phyloP scores from a whole-genome alignment of 768 basidiomycete species.

The Amanita phalloides region DNA sequence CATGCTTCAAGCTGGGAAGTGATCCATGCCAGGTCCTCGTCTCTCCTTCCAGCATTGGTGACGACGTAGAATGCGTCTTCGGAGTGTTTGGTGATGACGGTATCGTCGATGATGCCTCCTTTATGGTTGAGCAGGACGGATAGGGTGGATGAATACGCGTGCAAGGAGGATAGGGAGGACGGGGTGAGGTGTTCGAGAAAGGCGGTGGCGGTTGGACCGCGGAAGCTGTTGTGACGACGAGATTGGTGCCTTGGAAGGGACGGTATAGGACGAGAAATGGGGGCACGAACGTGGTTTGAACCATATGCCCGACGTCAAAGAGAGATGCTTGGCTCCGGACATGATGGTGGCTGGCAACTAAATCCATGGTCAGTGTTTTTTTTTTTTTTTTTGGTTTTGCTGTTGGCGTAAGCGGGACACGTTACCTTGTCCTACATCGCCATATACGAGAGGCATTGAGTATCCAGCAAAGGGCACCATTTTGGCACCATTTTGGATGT shows the following conservation, averaged over 20 bases:
- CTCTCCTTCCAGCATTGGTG: conserved; percentile 87
- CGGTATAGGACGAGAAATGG: not conserved
- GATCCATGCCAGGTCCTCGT: conserved; percentile 77
- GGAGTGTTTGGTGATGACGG: conserved; percentile 81
- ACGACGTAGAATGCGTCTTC: conserved; percentile 84
- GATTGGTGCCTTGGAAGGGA: not conserved
- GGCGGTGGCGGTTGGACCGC: conserved; percentile 60
- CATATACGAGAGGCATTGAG: conserved; percentile 88
- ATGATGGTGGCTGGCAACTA: conserved; percentile 87
- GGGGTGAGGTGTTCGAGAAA: conserved; percentile 92
- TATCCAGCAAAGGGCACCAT: conserved; percentile 97
- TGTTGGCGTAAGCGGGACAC: conserved; percentile 7
- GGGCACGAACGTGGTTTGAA: conserved; percentile 66
- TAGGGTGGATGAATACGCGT: conserved; percentile 70
- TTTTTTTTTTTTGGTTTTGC: not conserved
- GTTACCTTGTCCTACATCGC: conserved; percentile 68
- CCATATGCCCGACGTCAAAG: conserved; percentile 99
- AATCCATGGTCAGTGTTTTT: not conserved
- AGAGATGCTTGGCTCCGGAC: conserved; percentile 75
- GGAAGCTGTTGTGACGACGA: conserved; percentile 48
- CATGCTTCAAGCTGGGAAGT: conserved; percentile 56
- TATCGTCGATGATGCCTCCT: conserved; percentile 96
- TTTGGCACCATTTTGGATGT: conserved; percentile 72
- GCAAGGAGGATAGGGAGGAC: conserved; percentile 60
- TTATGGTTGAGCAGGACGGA: conserved; percentile 81